Evolutionary conservation across 2,329 filamentous ascomycete species (phyloP), one percentile per base, ranked within the genome.

Genomic region (Epichloe amarillans): DNA sequence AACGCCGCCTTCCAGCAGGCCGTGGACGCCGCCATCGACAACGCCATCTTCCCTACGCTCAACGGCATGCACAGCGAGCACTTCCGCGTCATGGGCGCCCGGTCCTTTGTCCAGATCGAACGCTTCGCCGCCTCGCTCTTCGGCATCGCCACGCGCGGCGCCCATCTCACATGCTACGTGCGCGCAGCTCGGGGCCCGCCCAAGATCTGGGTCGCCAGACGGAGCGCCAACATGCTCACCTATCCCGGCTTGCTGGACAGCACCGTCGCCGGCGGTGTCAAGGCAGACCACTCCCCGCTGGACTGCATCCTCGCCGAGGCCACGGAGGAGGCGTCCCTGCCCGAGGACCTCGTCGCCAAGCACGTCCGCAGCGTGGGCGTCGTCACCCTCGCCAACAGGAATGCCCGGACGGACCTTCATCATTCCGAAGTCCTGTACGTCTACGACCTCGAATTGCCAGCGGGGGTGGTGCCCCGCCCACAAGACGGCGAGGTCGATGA

Each of bases 231-330:
- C 10, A 84, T 90, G 60, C 77, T 83, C 63, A 89, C 85, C 0
- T 90, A 86, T 58, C 82, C 82, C 0, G 77, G 80, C 3, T 81
- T 86, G 73, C 72, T 90, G 50, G 87, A 93, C 62, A 91, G 88
- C 60, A 85, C 84, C 6, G 87, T 90, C 14, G 87, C 86, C 0
- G 87, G 87, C 3, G 87, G 87, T 0, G 79, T 90, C 58, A 77
- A 82, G 50, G 78, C 83, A 0, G 76, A 77, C 1, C 79, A 89
- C 62, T 70, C 66, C 2, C 82, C 84, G 0, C 79, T 81, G 35
- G 80, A 82, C 51, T 84, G 82, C 60, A 72, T 90, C 52, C 71
- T 88, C 23, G 76, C 84, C 43, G 87, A 93, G 64, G 77, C 80
- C 2, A 75, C 70, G 36, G 87, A 93, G 65, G 87, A 93, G 62